A percentile compares a stretch with the other conserved stretches of the same genome.
phyloP scores from a whole-genome alignment of 352 stramenopile species.

The Pythium sp. region DNA sequence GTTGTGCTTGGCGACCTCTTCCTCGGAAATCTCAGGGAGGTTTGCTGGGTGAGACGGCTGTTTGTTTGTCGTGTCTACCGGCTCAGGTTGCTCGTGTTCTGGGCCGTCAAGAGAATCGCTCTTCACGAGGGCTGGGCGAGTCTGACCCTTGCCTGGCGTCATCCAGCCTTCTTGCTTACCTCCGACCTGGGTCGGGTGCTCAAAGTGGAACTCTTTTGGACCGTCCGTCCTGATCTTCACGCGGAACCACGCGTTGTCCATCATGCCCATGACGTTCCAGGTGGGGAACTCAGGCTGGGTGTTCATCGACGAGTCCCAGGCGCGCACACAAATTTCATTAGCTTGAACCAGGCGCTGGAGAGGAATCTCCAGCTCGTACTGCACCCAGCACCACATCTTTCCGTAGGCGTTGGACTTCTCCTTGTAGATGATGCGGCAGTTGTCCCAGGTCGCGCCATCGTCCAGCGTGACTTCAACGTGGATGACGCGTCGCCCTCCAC shows the following conservation, averaged over 20 bases:
- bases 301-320: conserved; percentile 92
- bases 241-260: conserved; percentile 89
- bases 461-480: conserved; percentile 89
- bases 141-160: conserved; percentile 31
- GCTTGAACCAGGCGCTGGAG: conserved; percentile 60
- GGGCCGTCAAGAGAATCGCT: background rate
- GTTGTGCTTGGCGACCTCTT: conserved; percentile 89
- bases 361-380: conserved; percentile 79
- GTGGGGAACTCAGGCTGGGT: conserved; percentile 87
- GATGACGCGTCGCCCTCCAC: conserved; percentile 85
- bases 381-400: conserved; percentile 95
- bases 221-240: conserved; percentile 67
- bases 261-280: conserved; percentile 96
- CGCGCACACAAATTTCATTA: conserved; percentile 86
- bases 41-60: conserved; percentile 10
- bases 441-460: conserved; percentile 84
- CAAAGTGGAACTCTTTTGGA: conserved; percentile 77
- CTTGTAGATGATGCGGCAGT: conserved; percentile 49
- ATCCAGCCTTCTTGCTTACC: conserved; percentile 90
- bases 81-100: conserved; percentile 4
- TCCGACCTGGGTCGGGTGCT: conserved; percentile 91
- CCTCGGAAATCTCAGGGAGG: conserved; percentile 28
- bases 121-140: background rate
- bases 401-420: conserved; percentile 86
- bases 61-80: background rate